Conservation (phyloP, 371 early-diverging fungal species). For the Syncephalis plumigaleata region DNA sequence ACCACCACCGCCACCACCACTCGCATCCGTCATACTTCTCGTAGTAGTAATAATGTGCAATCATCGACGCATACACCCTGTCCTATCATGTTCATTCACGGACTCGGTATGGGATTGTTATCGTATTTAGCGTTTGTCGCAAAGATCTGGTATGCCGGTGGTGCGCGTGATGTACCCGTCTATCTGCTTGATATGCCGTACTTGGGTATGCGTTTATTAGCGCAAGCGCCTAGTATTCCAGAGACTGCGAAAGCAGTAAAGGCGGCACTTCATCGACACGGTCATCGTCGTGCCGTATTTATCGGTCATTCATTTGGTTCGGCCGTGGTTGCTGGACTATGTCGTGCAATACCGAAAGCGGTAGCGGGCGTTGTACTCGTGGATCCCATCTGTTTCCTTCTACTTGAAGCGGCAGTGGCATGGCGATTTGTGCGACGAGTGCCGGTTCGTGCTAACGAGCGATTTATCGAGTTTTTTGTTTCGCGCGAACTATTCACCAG, state of each 20-base stretch:
- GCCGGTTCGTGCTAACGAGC: constrained; percentile 38
- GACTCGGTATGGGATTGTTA: constrained; percentile 46
- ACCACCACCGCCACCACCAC: constrained; percentile 6
- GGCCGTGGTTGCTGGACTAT: constrained; percentile 25
- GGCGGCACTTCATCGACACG: constrained; percentile 31
- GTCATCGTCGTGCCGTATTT: constrained; percentile 34
- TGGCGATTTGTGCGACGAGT: constrained; percentile 48
- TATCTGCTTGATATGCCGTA: constrained; percentile 49
- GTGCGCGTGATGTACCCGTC: constrained; percentile 28
- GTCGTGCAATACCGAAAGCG: constrained; percentile 18
- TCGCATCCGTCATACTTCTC: too few species aligned
- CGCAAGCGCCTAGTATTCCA: too few species aligned
- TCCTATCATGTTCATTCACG: constrained; percentile 57
- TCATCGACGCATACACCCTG: too few species aligned
- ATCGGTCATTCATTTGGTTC: constrained; percentile 53
- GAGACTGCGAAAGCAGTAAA: too few species aligned
- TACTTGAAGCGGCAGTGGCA: constrained; percentile 41
- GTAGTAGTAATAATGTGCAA: too few species aligned
- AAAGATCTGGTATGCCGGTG: constrained; percentile 11
- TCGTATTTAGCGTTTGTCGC: constrained; percentile 31
- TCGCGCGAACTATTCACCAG: constrained; percentile 47
- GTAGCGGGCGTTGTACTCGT: constrained; percentile 32
- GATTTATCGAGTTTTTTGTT: constrained; percentile 43
- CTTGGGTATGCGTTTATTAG: too few species aligned
- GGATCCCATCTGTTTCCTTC: constrained; percentile 52